phyloP scores from a whole-genome alignment of 306 rosid species.

The Vicia villosa region DNA sequence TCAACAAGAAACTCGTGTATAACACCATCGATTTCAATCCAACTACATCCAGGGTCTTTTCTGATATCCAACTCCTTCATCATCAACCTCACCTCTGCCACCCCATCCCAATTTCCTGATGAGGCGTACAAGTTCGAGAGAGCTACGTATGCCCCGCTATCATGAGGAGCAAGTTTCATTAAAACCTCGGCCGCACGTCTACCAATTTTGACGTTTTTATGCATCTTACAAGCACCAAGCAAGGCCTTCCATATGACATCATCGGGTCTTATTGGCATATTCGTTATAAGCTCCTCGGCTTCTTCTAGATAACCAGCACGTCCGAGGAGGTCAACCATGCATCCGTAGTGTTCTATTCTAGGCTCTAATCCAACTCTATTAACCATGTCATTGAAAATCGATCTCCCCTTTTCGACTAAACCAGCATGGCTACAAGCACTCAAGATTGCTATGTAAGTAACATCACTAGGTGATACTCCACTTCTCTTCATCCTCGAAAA shows the following conservation, averaged over 20 bases:
- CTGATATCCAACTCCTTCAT: slow-evolving; percentile 71
- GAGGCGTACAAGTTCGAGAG: slow-evolving; percentile 79
- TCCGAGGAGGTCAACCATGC: slow-evolving; percentile 80
- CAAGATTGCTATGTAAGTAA: slow-evolving; percentile 61
- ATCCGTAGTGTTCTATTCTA: slow-evolving; percentile 76
- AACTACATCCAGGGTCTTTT: slow-evolving; percentile 89
- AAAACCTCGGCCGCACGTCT: slow-evolving; percentile 53
- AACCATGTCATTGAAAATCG: slow-evolving; percentile 64
- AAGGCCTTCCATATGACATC: slow-evolving; percentile 89
- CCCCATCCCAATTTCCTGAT: slow-evolving; percentile 69
- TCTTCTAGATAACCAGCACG: slow-evolving; percentile 75
- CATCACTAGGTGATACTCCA: slow-evolving; percentile 67
- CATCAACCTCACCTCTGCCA: slow-evolving; percentile 66
- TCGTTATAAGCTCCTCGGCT: slow-evolving; percentile 63
- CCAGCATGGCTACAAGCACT: slow-evolving; percentile 85
- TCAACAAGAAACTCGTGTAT: slow-evolving; percentile 80
- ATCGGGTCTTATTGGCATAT: slow-evolving; percentile 65
- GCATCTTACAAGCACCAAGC: slow-evolving; percentile 78
- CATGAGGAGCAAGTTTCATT: slow-evolving; percentile 66
- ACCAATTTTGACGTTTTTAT: slow-evolving; percentile 62
- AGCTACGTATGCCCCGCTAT: slow-evolving; percentile 84
- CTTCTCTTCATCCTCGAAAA: slow-evolving; percentile 57
- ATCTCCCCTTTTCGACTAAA: slow-evolving; percentile 61
- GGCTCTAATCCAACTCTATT: slow-evolving; percentile 54
- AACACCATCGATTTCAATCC: slow-evolving; percentile 69